Evolutionary conservation across 1,284 basidiomycete species (phyloP).

Genomic region (Spongiforma sp.): DNA sequence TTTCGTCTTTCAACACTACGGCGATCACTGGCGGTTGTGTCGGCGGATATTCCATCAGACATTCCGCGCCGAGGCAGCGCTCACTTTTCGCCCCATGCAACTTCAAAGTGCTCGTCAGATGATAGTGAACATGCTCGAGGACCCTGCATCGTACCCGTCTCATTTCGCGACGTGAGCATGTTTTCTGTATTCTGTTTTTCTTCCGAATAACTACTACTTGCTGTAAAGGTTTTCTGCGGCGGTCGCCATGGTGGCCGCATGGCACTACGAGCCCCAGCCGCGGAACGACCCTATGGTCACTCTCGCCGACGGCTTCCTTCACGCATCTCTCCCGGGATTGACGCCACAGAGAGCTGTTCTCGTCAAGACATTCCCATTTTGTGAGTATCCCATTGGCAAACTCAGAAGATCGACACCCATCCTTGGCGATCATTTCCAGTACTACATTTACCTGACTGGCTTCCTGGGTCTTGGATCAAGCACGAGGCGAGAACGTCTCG

Average conservation of each 20-base stretch:
- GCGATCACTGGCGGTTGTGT: too few species aligned
- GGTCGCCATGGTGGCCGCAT: background rate
- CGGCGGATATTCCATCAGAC: too few species aligned
- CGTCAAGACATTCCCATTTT: background rate
- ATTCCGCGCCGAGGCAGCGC: too few species aligned
- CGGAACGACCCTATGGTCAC: background rate
- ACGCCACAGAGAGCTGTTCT: background rate
- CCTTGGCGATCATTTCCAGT: background rate
- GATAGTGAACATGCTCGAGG: too few species aligned
- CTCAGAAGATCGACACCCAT: background rate
- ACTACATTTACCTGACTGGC: background rate
- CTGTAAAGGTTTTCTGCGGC: background rate
- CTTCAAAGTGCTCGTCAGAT: too few species aligned
- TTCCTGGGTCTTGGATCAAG: background rate
- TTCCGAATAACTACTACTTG: too few species aligned
- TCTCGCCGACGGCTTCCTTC: background rate
- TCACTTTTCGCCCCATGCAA: too few species aligned
- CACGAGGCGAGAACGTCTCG: background rate
- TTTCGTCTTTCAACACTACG: too few species aligned
- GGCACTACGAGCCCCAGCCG: background rate
- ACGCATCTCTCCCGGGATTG: background rate
- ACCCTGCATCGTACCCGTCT: too few species aligned
- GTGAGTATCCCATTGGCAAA: background rate
- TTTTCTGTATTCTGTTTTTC: too few species aligned
- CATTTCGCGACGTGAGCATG: too few species aligned